A percentile compares a stretch with the other conserved stretches of the same genome.
Evolutionary conservation across 306 rosid species (phyloP).

Genomic region (Biancaea sappan): DNA sequence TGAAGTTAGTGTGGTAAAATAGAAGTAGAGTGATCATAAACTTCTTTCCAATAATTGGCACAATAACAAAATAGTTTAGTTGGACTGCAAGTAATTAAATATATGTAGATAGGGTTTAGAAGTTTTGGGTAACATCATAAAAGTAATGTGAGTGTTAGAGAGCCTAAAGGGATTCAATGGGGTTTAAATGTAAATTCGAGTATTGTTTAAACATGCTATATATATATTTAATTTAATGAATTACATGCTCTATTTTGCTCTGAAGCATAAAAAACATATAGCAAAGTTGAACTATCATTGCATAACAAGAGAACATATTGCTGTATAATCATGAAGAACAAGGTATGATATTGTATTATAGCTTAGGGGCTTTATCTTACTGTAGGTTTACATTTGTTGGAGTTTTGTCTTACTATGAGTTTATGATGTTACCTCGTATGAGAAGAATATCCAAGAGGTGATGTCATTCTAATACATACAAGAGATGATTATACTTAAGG

Average conservation of each 20-base stretch:
- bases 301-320: slow-evolving; percentile 89
- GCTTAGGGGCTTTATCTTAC: no score
- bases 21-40: slow-evolving; percentile 8
- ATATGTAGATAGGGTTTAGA: not conserved
- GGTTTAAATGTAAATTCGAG: not conserved
- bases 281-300: slow-evolving; percentile 62
- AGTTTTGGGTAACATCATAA: not conserved
- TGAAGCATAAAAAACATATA: slow-evolving; percentile 61
- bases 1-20: slow-evolving; percentile 18
- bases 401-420: slow-evolving; percentile 50
- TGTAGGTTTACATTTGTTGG: slow-evolving; percentile 9
- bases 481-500: slow-evolving; percentile 91
- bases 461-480: slow-evolving; percentile 87
- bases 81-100: slow-evolving; percentile 4
- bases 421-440: slow-evolving; percentile 85
- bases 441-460: slow-evolving; percentile 99
- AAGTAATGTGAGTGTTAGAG: not conserved
- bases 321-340: slow-evolving; percentile 93
- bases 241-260: slow-evolving; percentile 32
- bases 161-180: not conserved
- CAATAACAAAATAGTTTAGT: slow-evolving; percentile 9
- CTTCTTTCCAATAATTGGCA: not conserved
- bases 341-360: slow-evolving; percentile 46
- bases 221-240: not conserved
- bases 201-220: not conserved